These are phyloP conservation scores for Mucor lusitanicus DNA, from an alignment of 371 early-diverging fungal species.

Conservation along the genomic window DNA sequence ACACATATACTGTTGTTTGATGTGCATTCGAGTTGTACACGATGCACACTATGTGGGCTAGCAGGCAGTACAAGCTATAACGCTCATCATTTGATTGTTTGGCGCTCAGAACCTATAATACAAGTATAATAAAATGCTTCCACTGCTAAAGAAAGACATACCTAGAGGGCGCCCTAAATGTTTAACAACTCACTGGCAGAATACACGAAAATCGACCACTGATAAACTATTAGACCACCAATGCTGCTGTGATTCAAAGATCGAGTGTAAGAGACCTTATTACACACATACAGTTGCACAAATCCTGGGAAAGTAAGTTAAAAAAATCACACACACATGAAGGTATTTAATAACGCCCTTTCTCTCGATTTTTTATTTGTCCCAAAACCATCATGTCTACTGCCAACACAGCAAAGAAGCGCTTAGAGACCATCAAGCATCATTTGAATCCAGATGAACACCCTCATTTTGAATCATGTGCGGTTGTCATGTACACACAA, in stretches of 20 bases:
- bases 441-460: constrained; percentile 9
- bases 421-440: constrained; percentile 9
- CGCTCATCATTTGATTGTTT: background rate
- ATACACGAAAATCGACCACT: background rate
- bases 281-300: background rate
- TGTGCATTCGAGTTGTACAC: background rate
- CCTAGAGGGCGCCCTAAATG: background rate
- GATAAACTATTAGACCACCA: background rate
- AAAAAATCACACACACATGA: background rate
- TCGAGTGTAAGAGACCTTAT: background rate
- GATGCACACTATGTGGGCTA: background rate
- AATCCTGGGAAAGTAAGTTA: background rate
- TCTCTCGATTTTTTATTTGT: background rate
- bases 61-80: background rate
- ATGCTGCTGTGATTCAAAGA: background rate
- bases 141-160: background rate
- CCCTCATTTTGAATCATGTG: constrained; percentile 19
- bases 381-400: background rate
- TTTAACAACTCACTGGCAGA: background rate
- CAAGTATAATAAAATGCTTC: background rate
- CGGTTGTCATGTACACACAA: background rate
- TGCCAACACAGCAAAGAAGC: background rate
- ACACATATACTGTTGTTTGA: background rate
- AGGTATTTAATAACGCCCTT: background rate
- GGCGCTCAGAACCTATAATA: background rate